phyloP scores from a whole-genome alignment of 768 basidiomycete genomes.

The Roridomyces roridus region DNA sequence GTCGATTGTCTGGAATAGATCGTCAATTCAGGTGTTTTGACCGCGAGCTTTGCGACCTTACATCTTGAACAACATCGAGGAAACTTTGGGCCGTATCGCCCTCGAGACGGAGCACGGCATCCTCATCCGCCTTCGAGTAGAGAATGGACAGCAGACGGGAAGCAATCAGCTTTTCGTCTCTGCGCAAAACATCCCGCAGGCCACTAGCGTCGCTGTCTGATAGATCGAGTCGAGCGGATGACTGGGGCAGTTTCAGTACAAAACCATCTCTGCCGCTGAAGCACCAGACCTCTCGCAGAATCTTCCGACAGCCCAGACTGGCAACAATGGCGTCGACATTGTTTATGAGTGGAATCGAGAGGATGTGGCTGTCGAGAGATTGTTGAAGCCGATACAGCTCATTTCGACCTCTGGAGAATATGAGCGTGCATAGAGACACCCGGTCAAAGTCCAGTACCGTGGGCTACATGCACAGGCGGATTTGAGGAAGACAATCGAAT shows the following conservation, averaged over 20 bases:
- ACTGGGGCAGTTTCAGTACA: not conserved
- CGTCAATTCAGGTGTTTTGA: not conserved
- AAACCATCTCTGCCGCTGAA: not conserved
- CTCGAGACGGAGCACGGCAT: not conserved
- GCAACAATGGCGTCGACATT: not conserved
- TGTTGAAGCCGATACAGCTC: not conserved
- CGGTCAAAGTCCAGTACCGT: not conserved
- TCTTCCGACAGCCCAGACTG: not conserved
- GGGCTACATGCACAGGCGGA: not conserved
- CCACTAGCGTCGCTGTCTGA: not conserved
- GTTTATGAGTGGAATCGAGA: not conserved
- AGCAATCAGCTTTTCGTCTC: not conserved
- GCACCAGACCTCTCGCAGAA: not conserved
- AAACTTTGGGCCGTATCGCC: not conserved
- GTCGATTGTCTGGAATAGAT: not conserved
- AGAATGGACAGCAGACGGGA: not conserved
- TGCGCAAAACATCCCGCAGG: not conserved
- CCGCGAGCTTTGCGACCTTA: not conserved
- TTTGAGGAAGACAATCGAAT: not conserved
- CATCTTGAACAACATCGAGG: conserved; percentile 2
- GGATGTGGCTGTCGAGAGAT: not conserved
- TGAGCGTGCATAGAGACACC: not conserved
- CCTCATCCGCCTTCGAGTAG: not conserved
- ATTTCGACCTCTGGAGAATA: not conserved
- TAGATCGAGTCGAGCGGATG: not conserved